Conservation (phyloP, 2,329 filamentous ascomycete species). For the Hypocrella siamensis region DNA sequence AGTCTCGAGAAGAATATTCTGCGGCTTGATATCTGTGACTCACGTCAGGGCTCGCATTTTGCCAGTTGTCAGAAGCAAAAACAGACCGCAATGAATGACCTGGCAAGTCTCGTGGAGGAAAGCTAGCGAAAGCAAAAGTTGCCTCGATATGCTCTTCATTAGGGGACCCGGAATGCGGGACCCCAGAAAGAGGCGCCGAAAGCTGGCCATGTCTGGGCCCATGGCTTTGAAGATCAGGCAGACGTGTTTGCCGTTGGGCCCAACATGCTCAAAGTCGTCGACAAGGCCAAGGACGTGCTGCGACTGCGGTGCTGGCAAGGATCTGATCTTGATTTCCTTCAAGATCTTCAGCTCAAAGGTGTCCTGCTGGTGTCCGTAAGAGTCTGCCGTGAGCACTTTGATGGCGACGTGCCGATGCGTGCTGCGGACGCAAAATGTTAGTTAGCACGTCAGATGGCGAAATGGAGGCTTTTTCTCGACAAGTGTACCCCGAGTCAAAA, state of each 20-base stretch:
- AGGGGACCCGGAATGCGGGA: neutral
- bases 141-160: slow-evolving; percentile 2
- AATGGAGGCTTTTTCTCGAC: neutral
- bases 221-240: slow-evolving; percentile 15
- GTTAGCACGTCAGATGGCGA: neutral
- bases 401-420: slow-evolving; percentile 10
- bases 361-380: slow-evolving; percentile 2
- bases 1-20: slow-evolving; percentile 10
- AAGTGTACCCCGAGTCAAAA: slow-evolving; percentile 4
- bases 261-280: slow-evolving; percentile 11
- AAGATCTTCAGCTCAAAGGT: slow-evolving; percentile 10
- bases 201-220: slow-evolving; percentile 10
- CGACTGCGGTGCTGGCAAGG: neutral
- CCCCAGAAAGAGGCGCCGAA: neutral
- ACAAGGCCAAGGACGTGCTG: slow-evolving; percentile 7
- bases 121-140: slow-evolving; percentile 7
- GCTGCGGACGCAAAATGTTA: neutral
- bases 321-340: slow-evolving; percentile 3
- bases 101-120: slow-evolving; percentile 8
- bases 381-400: slow-evolving; percentile 11
- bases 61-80: too few species aligned
- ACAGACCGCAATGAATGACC: slow-evolving; percentile 10
- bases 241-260: slow-evolving; percentile 14
- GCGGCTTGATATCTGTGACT: slow-evolving; percentile 10
- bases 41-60: neutral